Evolutionary conservation across 164 flowering plant genomes (phyloP).

Genomic region (Litsea cubeba): DNA sequence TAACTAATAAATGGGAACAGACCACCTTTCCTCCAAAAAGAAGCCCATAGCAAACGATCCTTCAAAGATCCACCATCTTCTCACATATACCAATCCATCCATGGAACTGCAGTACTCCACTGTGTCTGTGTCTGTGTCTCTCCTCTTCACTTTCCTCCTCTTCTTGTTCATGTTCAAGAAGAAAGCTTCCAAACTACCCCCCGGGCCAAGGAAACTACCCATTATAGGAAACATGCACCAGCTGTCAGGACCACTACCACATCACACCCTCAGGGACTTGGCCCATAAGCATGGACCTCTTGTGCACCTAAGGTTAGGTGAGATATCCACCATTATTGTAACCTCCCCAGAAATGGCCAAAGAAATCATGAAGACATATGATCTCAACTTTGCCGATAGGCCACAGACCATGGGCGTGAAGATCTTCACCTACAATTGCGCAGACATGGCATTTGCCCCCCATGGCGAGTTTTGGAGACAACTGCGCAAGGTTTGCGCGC

Average conservation of each 20-base stretch:
- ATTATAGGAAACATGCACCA: slow-evolving; percentile 12
- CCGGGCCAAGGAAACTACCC: slow-evolving; percentile 6
- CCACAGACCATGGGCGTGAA: neutral
- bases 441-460: slow-evolving; percentile 15
- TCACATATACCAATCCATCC: neutral
- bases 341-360: slow-evolving; percentile 9
- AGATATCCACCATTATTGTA: slow-evolving; percentile 1
- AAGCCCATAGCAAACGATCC: too few species aligned
- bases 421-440: slow-evolving; percentile 4
- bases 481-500: slow-evolving; percentile 12
- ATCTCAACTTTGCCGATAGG: slow-evolving; percentile 14
- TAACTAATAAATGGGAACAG: too few species aligned
- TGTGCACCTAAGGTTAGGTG: slow-evolving; percentile 5
- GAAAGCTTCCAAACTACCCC: slow-evolving; percentile 4
- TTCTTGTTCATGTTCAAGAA: neutral
- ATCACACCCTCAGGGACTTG: neutral
- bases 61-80: too few species aligned
- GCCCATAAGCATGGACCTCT: slow-evolving; percentile 8
- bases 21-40: too few species aligned
- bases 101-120: neutral
- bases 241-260: neutral
- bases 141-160: neutral
- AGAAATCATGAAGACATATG: slow-evolving; percentile 21
- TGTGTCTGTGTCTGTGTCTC: neutral
- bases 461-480: slow-evolving; percentile 18